Evolutionary conservation across 495 filamentous ascomycete genomes (phyloP), one percentile per base, ranked within the genome.

Genomic region (Daldinia caldariorum): DNA sequence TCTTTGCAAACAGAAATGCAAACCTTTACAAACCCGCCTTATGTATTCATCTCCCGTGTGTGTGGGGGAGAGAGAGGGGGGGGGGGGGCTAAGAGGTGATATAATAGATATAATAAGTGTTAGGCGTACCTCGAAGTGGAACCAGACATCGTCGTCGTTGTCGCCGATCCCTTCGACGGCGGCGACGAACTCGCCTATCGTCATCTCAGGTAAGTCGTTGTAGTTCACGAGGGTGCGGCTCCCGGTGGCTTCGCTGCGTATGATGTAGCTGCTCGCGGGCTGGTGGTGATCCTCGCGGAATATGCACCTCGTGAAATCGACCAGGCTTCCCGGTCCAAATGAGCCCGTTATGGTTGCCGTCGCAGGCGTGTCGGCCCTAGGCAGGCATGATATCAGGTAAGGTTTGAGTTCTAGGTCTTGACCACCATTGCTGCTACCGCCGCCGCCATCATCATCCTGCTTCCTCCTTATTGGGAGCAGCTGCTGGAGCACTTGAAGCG

Each of bases 161-260:
- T 26, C 72, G 31, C 64, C 39, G 57, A 84, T 41, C 18, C 70
- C 63, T 53, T 80, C 61, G 26, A 76, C 80, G 35, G 77, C 70
- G 14, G 37, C 35, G 26, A 61, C 50, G 65, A 91, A 90, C 74
- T 91, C 90, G 39, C 77, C 79, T 7, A 77, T 65, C 8, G 81
- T 88, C 87, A 92, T 89, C 73, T 91, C 89, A 0, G 85, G 84
- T 14, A 91, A 79, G 54, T 85, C 84, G 75, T 89, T 91, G 74
- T 87, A 89, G 74, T 88, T 92, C 31, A 93, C 87, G 55, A 92
- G 87, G 0, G 89, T 92, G 58, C 90, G 82, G 55, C 88, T 90
- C 38, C 83, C 84, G 5, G 83, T 87, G 16, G 74, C 74, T 38
- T 77, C 73, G 76, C 88, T 91, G 62, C 87, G 86, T 73, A 92